These are phyloP conservation scores for Pseudogymnoascus sp. DNA, from an alignment of 2,329 filamentous ascomycete genomes.

Conservation along the genomic window DNA sequence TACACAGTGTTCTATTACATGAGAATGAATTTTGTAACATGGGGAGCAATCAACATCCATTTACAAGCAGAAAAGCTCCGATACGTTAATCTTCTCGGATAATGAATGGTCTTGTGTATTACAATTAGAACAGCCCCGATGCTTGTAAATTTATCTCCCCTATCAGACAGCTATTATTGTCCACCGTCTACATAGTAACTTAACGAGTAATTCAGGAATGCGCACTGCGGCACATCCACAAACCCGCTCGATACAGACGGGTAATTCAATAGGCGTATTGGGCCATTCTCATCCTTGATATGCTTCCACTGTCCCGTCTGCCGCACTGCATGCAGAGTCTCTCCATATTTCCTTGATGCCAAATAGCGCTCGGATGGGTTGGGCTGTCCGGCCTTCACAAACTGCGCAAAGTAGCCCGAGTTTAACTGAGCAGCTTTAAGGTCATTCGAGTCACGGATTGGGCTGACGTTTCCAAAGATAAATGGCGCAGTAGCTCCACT, in stretches of 20 bases:
- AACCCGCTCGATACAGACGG: constrained; percentile 34
- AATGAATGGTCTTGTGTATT: not conserved
- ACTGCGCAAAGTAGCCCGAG: constrained; percentile 39
- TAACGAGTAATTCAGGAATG: constrained; percentile 36
- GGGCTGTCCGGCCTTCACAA: constrained; percentile 38
- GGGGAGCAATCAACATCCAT: not conserved
- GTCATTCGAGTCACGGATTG: constrained; percentile 37
- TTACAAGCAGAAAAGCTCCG: not conserved
- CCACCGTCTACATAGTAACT: constrained; percentile 32
- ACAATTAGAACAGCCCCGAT: not conserved
- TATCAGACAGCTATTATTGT: not conserved
- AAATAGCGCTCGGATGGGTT: constrained; percentile 38
- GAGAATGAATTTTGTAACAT: not conserved
- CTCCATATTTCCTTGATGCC: constrained; percentile 36
- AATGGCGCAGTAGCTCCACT: constrained; percentile 37
- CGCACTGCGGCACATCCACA: constrained; percentile 40
- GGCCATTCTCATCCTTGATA: constrained; percentile 32
- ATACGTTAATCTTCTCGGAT: not conserved
- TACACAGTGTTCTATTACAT: not conserved
- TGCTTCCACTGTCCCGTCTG: constrained; percentile 34
- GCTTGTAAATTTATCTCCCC: not conserved
- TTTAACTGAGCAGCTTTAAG: constrained; percentile 38
- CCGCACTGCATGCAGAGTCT: constrained; percentile 33
- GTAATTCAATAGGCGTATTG: constrained; percentile 38
- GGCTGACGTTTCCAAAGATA: constrained; percentile 37